These are phyloP conservation scores for Withania somnifera DNA, from an alignment of 305 asterid genomes.

Conservation along the genomic window DNA sequence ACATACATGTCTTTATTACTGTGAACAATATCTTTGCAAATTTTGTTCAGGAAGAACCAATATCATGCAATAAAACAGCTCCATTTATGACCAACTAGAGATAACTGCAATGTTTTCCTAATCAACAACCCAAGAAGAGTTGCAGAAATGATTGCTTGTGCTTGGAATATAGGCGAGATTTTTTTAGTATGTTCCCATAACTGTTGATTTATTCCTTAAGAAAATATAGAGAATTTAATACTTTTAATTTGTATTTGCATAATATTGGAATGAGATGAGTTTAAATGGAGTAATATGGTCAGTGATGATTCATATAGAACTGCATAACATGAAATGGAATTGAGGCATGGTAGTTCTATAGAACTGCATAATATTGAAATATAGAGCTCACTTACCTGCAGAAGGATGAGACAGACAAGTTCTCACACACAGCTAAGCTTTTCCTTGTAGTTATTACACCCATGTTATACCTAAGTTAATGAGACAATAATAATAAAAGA, in stretches of 20 bases:
- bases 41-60: neutral
- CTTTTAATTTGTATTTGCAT: neutral
- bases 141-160: neutral
- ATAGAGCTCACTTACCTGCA: conserved; percentile 52
- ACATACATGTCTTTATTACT: neutral
- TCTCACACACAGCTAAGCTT: conserved; percentile 79
- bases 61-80: neutral
- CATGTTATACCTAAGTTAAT: conserved; percentile 67
- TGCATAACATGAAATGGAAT: too few relatives aligned
- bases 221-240: neutral
- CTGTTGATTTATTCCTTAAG: neutral
- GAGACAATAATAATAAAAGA: too few relatives aligned
- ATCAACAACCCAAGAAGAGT: neutral
- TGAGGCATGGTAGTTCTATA: too few relatives aligned
- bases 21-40: neutral
- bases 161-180: neutral
- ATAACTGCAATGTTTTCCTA: neutral
- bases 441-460: conserved; percentile 83
- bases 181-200: too few relatives aligned
- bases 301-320: neutral
- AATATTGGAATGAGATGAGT: neutral
- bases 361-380: neutral
- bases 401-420: conserved; percentile 70
- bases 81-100: neutral
- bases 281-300: neutral